Evolutionary conservation across 495 filamentous ascomycete genomes (phyloP), one percentile per base, ranked within the genome.

Genomic region (Barbatosphaeria neglecta): DNA sequence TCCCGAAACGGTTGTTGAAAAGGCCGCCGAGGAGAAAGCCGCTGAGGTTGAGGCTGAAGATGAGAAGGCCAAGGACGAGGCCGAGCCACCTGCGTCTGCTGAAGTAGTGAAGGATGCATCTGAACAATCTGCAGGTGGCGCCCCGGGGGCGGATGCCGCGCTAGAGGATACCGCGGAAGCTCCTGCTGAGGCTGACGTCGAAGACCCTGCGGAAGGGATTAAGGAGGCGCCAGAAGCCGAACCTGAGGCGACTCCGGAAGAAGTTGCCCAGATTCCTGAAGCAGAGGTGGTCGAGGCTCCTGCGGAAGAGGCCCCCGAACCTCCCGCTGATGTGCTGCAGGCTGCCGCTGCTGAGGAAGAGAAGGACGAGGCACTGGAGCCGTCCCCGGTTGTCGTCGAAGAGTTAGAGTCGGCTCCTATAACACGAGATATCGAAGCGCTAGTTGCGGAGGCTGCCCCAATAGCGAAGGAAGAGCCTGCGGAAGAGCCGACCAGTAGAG

Each of bases 191-290:
- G 39, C 39, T 20, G 39, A 20, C 39, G 17, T 5, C 11, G 39
- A 41, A 41, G 39, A 18, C 11, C 3, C 22, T 4, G 24, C 7
- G 11, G 18, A 43, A 9, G 41, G 15, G 9, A 27, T 22, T 6
- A 9, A 25, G 1, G 9, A 17, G 23, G 6, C 16, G 41, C 41
- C 41, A 3, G 16, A 44, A 18, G 43, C 19, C 13, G 43, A 22
- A 2, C 27, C 1, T 20, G 24, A 35, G 18, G 44, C n/a, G n/a
- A n/a, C 38, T 37, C 51, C 43, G 11, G 53, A 55, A 18, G 53
- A 40, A 9, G 31, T 57, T 1, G 57, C 49, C 5, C 44, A 53
- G 16, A 52, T 50, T 8, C 50, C 54, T 25, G 59, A n/a, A n/a
- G n/a, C 49, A 9, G 45, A 52, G 11, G 55, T 50, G 9, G 16